These are phyloP conservation scores for Annulohypoxylon maeteangense DNA, from an alignment of 495 filamentous ascomycete species.

Conservation along the genomic window DNA sequence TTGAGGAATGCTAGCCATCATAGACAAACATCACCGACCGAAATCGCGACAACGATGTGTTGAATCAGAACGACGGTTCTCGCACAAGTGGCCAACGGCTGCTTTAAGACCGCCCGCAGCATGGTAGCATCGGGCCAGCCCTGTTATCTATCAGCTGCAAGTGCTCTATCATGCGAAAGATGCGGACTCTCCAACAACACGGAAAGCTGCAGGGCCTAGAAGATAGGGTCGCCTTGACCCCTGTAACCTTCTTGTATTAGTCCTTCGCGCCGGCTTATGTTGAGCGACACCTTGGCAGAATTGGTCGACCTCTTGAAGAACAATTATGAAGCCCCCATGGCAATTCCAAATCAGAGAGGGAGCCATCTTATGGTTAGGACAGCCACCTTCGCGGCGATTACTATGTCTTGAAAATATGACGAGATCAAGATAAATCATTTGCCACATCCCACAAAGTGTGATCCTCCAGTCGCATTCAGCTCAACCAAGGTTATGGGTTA, in stretches of 20 bases:
- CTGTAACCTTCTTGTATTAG: constrained; percentile 35
- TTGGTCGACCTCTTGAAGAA: constrained; percentile 5
- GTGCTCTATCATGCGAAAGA: constrained; percentile 5
- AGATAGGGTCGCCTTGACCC: constrained; percentile 17
- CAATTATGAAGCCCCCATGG: neutral
- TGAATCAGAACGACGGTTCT: neutral
- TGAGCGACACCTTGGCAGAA: neutral
- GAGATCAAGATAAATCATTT: neutral
- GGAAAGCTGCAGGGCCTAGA: constrained; percentile 4
- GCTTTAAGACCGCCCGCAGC: constrained; percentile 1
- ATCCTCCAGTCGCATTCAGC: neutral
- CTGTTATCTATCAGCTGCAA: constrained; percentile 14
- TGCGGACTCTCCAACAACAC: neutral
- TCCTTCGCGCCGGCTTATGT: constrained; percentile 18
- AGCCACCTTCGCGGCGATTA: constrained; percentile 4
- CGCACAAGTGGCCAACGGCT: neutral
- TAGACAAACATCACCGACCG: neutral
- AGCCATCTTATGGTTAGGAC: neutral
- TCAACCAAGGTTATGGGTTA: neutral
- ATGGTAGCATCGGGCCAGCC: neutral
- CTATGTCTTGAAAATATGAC: constrained; percentile 6
- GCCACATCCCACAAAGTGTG: neutral
- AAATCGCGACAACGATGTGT: neutral
- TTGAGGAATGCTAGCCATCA: constrained; percentile 28
- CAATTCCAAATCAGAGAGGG: constrained; percentile 34